Conservation (phyloP, 768 basidiomycete genomes). For the Omphalotus guepiniiformis region DNA sequence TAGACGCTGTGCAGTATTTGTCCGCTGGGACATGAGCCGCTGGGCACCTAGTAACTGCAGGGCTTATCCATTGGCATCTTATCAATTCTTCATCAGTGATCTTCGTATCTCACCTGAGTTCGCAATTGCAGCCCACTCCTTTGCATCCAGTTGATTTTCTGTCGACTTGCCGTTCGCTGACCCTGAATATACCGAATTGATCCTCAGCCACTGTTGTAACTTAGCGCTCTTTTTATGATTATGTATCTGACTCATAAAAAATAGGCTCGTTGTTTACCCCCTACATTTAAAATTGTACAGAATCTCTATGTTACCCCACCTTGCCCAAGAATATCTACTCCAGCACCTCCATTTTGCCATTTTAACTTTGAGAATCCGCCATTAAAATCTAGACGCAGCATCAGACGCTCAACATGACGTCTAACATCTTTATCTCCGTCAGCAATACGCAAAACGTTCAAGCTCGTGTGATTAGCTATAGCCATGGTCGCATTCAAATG, state of each 20-base stretch:
- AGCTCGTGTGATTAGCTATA: slow-evolving; percentile 49
- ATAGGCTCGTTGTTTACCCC: too few species aligned
- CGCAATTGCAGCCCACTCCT: too few species aligned
- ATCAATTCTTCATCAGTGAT: too few species aligned
- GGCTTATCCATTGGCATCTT: not conserved
- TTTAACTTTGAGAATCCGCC: slow-evolving; percentile 60
- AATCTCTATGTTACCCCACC: slow-evolving; percentile 34
- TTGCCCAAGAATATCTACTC: slow-evolving; percentile 39
- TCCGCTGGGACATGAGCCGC: slow-evolving; percentile 9
- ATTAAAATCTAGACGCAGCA: slow-evolving; percentile 84
- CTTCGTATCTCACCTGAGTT: too few species aligned
- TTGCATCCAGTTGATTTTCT: too few species aligned
- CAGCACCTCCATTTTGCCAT: slow-evolving; percentile 19
- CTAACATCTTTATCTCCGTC: slow-evolving; percentile 60
- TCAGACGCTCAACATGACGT: slow-evolving; percentile 76
- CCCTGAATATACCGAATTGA: too few species aligned
- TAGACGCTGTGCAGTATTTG: slow-evolving; percentile 50
- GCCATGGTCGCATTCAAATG: slow-evolving; percentile 55
- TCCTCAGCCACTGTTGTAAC: too few species aligned
- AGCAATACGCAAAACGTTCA: slow-evolving; percentile 34
- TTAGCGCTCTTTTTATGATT: too few species aligned
- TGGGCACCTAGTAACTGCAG: not conserved
- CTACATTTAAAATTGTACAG: too few species aligned
- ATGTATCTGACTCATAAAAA: too few species aligned
- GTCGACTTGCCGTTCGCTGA: too few species aligned